phyloP scores from a whole-genome alignment of 192 early-diverging fungal species.

The Coemansia sp. region DNA sequence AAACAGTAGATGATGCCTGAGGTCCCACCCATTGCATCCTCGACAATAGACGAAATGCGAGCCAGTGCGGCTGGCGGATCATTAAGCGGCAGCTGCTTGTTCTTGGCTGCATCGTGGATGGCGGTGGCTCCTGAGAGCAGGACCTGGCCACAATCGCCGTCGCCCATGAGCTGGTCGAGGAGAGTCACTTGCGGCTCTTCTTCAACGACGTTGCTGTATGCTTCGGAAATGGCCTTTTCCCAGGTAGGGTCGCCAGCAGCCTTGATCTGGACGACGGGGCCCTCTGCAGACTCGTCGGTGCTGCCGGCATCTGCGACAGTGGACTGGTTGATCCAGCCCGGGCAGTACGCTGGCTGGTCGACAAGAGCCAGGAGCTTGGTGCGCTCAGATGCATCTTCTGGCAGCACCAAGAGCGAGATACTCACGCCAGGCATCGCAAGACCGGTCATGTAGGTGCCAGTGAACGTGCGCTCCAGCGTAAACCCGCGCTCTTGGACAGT shows the following conservation, averaged over 20 bases:
- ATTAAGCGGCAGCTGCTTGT: slow-evolving; percentile 47
- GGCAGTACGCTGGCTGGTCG: slow-evolving; percentile 59
- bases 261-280: slow-evolving; percentile 21
- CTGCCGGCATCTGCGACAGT: slow-evolving; percentile 43
- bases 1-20: slow-evolving; percentile 77
- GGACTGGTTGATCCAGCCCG: slow-evolving; percentile 64
- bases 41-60: slow-evolving; percentile 64
- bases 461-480: slow-evolving; percentile 58
- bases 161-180: slow-evolving; percentile 73
- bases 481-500: slow-evolving; percentile 33
- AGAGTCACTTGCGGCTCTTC: slow-evolving; percentile 63
- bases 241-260: slow-evolving; percentile 48
- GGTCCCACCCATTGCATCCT: slow-evolving; percentile 76
- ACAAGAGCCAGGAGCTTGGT: slow-evolving; percentile 51
- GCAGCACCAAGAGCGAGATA: slow-evolving; percentile 65
- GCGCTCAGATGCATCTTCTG: slow-evolving; percentile 36
- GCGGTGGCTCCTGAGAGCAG: slow-evolving; percentile 66
- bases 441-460: slow-evolving; percentile 76
- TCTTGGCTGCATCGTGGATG: slow-evolving; percentile 54
- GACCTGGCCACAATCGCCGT: slow-evolving; percentile 82
- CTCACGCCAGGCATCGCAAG: slow-evolving; percentile 81
- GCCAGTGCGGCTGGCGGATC: slow-evolving; percentile 59
- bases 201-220: slow-evolving; percentile 53
- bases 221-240: slow-evolving; percentile 52
- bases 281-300: slow-evolving; percentile 37